A percentile compares a stretch with the other conserved stretches of the same genome.
These are phyloP conservation scores for Isochrysis galbana DNA, from an alignment of 78 protist genomes.

Conservation along the genomic window DNA sequence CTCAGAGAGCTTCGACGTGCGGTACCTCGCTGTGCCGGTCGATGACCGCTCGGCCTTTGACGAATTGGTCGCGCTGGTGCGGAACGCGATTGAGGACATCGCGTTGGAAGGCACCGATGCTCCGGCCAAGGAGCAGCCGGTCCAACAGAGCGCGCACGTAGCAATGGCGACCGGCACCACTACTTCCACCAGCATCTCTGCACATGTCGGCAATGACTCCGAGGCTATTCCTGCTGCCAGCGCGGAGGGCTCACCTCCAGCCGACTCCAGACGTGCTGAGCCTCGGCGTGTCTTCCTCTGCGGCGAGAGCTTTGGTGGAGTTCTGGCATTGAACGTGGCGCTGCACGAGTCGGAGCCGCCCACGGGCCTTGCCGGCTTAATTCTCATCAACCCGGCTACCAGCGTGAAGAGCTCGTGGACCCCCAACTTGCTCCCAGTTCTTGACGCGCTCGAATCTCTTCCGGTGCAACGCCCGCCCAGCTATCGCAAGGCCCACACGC, in stretches of 20 bases:
- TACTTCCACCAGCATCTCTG: no score
- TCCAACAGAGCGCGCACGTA: no score
- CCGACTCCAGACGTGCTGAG: no score
- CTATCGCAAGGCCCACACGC: background rate
- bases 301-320: constrained; percentile 13
- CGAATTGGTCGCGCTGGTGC: background rate
- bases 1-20: background rate
- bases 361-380: background rate
- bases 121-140: no score
- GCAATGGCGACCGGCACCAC: no score
- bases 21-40: background rate
- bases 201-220: no score
- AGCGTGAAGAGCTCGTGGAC: background rate
- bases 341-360: no score
- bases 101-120: no score
- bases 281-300: background rate
- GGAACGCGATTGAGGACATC: background rate
- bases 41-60: background rate
- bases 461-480: background rate
- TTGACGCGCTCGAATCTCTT: background rate
- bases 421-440: background rate
- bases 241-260: no score
- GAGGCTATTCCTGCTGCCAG: no score
- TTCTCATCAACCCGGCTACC: constrained; percentile 24
- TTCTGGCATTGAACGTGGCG: background rate